Conservation (phyloP, 1,284 basidiomycete genomes). For the Golubevia pallescens region DNA sequence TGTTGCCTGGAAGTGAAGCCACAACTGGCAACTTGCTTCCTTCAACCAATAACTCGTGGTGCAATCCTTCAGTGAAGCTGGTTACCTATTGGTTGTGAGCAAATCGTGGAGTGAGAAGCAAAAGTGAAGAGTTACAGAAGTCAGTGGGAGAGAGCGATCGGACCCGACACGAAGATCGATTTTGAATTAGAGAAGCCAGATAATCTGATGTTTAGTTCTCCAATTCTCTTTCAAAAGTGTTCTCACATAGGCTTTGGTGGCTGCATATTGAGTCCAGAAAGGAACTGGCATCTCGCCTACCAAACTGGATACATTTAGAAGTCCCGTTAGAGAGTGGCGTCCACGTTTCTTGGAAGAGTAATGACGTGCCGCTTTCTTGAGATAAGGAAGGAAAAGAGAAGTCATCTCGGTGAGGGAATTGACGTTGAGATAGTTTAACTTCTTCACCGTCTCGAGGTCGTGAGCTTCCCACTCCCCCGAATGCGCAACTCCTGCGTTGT, state of each 20-base stretch:
- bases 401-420: slow-evolving; percentile 18
- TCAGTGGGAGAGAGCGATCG: no score
- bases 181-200: no score
- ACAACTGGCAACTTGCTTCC: slow-evolving; percentile 15
- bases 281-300: slow-evolving; percentile 21
- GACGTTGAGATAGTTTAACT: slow-evolving; percentile 16
- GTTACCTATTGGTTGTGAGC: no score
- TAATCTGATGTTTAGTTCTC: no score
- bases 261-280: slow-evolving; percentile 22
- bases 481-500: slow-evolving; percentile 24
- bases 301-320: slow-evolving; percentile 20
- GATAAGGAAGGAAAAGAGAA: slow-evolving; percentile 16
- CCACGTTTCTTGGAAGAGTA: slow-evolving; percentile 9
- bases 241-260: slow-evolving; percentile 23
- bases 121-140: no score
- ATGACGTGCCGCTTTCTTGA: slow-evolving; percentile 15
- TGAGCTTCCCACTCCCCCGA: slow-evolving; percentile 19
- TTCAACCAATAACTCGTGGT: slow-evolving; percentile 20
- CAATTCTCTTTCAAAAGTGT: no score
- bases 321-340: slow-evolving; percentile 12
- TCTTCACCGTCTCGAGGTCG: slow-evolving; percentile 12
- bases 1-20: slow-evolving; percentile 16
- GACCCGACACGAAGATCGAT: no score
- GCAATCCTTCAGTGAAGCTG: slow-evolving; percentile 18
- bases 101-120: no score